These are phyloP conservation scores for Vanrija pseudolonga DNA, from an alignment of 1,284 basidiomycete species.

Conservation along the genomic window DNA sequence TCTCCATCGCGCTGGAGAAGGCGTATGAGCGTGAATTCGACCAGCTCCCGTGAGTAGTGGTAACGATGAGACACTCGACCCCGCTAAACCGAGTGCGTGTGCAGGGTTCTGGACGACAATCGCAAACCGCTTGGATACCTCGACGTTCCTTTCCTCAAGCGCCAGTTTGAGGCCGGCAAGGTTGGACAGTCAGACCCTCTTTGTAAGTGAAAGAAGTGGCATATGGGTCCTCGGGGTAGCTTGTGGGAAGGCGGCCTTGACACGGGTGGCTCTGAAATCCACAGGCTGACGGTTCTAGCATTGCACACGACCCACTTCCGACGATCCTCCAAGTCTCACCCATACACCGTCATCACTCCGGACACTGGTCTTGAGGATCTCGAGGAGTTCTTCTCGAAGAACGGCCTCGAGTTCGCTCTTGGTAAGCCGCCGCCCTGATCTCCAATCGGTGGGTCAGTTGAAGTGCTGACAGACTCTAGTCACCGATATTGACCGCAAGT, in stretches of 20 bases:
- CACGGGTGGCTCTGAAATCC: too few species aligned
- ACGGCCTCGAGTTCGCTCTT: conserved; percentile 65
- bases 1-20: conserved; percentile 70
- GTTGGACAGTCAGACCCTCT: conserved; percentile 55
- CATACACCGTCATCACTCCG: conserved; percentile 75
- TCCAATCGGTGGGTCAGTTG: background rate
- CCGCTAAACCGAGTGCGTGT: background rate
- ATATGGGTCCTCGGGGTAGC: too few species aligned
- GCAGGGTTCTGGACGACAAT: conserved; percentile 67
- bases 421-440: conserved; percentile 55
- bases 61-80: background rate
- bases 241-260: too few species aligned
- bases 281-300: conserved; percentile 51
- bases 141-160: conserved; percentile 68
- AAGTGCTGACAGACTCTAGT: conserved; percentile 52
- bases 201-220: conserved; percentile 52
- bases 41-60: conserved; percentile 67
- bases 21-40: conserved; percentile 89
- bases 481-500: conserved; percentile 74
- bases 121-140: conserved; percentile 76
- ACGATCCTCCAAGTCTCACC: conserved; percentile 55
- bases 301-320: conserved; percentile 73
- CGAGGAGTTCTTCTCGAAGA: conserved; percentile 65
- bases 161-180: conserved; percentile 67
- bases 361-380: conserved; percentile 69